Conservation (phyloP, 768 basidiomycete genomes). For the Lentinula sp. region DNA sequence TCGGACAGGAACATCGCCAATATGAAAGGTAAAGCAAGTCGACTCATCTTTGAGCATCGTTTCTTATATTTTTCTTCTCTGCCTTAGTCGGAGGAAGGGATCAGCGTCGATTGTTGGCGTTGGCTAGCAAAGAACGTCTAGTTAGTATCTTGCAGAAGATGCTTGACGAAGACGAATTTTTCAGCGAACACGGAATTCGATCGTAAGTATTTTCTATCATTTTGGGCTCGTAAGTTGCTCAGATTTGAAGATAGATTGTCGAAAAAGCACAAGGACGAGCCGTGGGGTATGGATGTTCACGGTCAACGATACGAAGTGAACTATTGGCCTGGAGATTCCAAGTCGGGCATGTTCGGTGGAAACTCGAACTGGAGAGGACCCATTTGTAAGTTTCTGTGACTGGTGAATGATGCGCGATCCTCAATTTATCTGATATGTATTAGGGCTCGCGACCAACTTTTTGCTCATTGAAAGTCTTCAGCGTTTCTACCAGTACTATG, state of each 20-base stretch:
- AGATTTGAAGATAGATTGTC: slow-evolving; percentile 43
- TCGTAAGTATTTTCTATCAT: slow-evolving; percentile 53
- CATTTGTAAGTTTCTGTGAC: slow-evolving; percentile 47
- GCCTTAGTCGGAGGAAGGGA: slow-evolving; percentile 58
- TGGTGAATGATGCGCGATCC: background rate
- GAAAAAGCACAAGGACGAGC: slow-evolving; percentile 82
- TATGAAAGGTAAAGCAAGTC: slow-evolving; percentile 55
- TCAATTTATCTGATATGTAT: background rate
- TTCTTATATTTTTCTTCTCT: background rate
- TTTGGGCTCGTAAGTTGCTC: slow-evolving; percentile 29
- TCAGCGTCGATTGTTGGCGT: slow-evolving; percentile 80
- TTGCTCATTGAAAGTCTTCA: slow-evolving; percentile 93
- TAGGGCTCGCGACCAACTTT: slow-evolving; percentile 96
- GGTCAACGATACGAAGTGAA: slow-evolving; percentile 87
- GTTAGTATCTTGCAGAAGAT: slow-evolving; percentile 89
- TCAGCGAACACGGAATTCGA: slow-evolving; percentile 92
- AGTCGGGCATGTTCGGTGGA: slow-evolving; percentile 97
- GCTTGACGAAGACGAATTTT: slow-evolving; percentile 95
- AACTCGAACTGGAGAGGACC: slow-evolving; percentile 98
- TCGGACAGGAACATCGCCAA: slow-evolving; percentile 93
- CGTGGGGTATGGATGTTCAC: slow-evolving; percentile 93
- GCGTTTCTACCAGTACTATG: slow-evolving; percentile 97
- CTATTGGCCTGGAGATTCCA: slow-evolving; percentile 98
- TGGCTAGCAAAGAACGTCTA: slow-evolving; percentile 89
- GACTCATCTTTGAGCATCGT: slow-evolving; percentile 18